Evolutionary conservation across 2,329 filamentous ascomycete species (phyloP).

Genomic region (Fusarium humuli): DNA sequence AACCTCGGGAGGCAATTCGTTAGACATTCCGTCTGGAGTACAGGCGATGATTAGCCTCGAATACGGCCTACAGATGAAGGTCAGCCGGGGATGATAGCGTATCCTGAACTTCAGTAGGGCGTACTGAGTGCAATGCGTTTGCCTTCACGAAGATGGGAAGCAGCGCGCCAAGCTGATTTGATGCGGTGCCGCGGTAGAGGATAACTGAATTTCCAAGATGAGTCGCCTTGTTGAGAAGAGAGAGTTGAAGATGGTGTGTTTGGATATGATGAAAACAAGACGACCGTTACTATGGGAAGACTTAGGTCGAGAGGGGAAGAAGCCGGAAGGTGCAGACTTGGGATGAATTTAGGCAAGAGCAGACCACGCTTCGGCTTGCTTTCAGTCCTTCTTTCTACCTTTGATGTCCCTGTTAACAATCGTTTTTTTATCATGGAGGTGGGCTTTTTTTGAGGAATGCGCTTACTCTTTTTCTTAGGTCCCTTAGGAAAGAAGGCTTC

Average conservation of each 20-base stretch:
- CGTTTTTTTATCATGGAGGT: background rate
- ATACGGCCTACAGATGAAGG: background rate
- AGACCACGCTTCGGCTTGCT: conserved; percentile 2
- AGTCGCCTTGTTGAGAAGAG: conserved; percentile 8
- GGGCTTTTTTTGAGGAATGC: background rate
- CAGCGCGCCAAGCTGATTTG: background rate
- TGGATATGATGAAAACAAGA: conserved; percentile 7
- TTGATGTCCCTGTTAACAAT: background rate
- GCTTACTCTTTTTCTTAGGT: conserved; percentile 15
- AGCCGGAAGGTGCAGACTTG: conserved; percentile 21
- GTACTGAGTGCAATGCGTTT: conserved; percentile 8
- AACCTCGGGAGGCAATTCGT: conserved; percentile 21
- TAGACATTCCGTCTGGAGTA: conserved; percentile 27
- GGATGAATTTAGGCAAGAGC: conserved; percentile 27
- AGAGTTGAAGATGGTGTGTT: conserved; percentile 12
- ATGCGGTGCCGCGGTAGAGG: background rate
- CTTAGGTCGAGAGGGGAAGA: conserved; percentile 8
- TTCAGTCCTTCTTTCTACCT: conserved; percentile 13
- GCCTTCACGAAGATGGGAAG: conserved; percentile 1
- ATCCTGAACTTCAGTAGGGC: background rate
- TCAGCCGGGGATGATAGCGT: background rate
- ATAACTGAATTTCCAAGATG: conserved; percentile 12
- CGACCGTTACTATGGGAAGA: conserved; percentile 3
- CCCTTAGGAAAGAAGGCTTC: background rate
- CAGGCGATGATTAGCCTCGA: background rate